Base-by-base conservation (phyloP, 257 asterid species). In the Anisodus acutangulus region DNA sequence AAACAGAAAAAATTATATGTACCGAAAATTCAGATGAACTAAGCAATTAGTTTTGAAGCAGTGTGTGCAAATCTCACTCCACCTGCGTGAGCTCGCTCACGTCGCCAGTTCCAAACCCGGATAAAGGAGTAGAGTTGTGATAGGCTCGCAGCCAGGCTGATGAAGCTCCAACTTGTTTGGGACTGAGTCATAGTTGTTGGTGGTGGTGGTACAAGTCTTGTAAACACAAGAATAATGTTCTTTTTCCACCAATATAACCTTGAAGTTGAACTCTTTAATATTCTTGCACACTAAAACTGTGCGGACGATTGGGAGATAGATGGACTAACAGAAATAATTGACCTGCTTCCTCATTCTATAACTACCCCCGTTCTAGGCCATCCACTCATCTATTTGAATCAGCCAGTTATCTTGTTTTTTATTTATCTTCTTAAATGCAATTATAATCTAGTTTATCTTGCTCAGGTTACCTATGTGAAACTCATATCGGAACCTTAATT, bases 301-400 rank as follows among this genome's bases (percentile, higher is more conserved):
- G 55, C 63, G 16, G 16, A 58, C 13, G 19, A 16, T 16, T 6
- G 35, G 22, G 19, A 58, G n/a, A 58, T 58, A 58, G 63, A 58
- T 58, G 63, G 63, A 58, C 9, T 31, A 13, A 16, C 6, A 70
- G 16, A 41, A 41, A 70, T 17, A 70, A 39, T 41, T 70, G 55
- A 17, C 55, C 35, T 70, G 55, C 79, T 41, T 70, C 54, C 15
- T 70, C 79, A 70, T 70, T 70, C 78, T 69, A 69, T 69, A 8
- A 69, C 55, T n/a, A 69, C 31, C 78, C 22, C 78, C 79, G 17
- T 41, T n/a, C 37, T 43, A 43, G 79, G 9, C 37, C 79, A 71
- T 71, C 37, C 17, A 17, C 35, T 16, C n/a, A 69, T 69, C 54
- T 41, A 69, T 8, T 8, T 8, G 45, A 67, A 7, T 69, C 54